Evolutionary conservation across 148 eudicot species (phyloP).

Genomic region (Fagopyrum esculentum): DNA sequence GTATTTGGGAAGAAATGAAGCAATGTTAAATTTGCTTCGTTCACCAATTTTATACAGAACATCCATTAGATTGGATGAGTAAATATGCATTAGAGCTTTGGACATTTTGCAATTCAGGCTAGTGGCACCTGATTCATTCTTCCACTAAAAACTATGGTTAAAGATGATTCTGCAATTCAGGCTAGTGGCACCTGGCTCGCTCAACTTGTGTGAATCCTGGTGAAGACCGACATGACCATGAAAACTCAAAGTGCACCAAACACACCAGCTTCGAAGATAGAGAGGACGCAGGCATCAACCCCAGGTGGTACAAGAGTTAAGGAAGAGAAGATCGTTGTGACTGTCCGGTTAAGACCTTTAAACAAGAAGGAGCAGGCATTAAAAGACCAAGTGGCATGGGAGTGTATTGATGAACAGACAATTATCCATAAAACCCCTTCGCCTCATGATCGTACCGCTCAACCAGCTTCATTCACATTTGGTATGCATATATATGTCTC

Average conservation of each 20-base stretch:
- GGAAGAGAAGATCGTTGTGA: slow-evolving; percentile 89
- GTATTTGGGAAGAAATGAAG: no score
- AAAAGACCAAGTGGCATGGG: slow-evolving; percentile 79
- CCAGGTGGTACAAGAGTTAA: slow-evolving; percentile 62
- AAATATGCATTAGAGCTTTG: not conserved
- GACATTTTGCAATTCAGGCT: not conserved
- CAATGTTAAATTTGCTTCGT: no score
- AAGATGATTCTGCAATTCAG: no score
- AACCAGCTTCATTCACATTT: slow-evolving; percentile 52
- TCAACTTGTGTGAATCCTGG: not conserved
- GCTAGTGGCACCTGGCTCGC: not conserved
- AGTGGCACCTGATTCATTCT: not conserved
- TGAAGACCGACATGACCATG: slow-evolving; percentile 42
- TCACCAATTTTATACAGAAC: no score
- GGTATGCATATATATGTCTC: slow-evolving; percentile 25
- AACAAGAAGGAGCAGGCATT: slow-evolving; percentile 62
- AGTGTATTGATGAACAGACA: slow-evolving; percentile 50
- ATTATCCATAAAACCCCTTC: slow-evolving; percentile 40
- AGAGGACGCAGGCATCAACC: slow-evolving; percentile 64
- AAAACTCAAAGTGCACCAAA: slow-evolving; percentile 57
- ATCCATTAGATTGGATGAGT: no score
- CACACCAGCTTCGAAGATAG: slow-evolving; percentile 61
- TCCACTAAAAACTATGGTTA: no score
- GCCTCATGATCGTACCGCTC: slow-evolving; percentile 55
- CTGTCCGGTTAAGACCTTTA: slow-evolving; percentile 83